These are phyloP conservation scores for Gliomastix tumulicola DNA, from an alignment of 2,329 filamentous ascomycete genomes.

Conservation along the genomic window DNA sequence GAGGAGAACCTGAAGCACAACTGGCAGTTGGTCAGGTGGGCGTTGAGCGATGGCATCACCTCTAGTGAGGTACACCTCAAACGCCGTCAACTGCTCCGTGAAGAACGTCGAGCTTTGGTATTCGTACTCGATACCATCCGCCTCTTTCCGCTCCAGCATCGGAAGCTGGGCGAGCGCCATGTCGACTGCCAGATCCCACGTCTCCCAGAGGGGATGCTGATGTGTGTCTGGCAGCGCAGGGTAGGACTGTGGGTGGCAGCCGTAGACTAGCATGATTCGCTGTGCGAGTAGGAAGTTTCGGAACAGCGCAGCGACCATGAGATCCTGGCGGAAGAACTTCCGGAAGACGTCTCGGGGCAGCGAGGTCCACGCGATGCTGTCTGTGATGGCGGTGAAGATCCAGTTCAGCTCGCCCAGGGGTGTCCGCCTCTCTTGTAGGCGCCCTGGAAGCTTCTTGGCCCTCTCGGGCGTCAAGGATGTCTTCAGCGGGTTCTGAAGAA, in stretches of 20 bases:
- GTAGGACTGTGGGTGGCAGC: constrained; percentile 89
- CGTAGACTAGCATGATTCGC: constrained; percentile 91
- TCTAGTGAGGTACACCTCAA: constrained; percentile 87
- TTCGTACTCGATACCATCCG: constrained; percentile 69
- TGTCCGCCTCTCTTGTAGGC: constrained; percentile 86
- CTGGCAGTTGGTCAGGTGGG: constrained; percentile 88
- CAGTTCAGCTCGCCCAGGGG: constrained; percentile 95
- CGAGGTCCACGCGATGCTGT: constrained; percentile 98
- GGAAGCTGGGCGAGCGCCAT: constrained; percentile 88
- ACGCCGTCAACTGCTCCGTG: constrained; percentile 92
- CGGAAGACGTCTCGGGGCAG: constrained; percentile 86
- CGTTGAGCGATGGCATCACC: constrained; percentile 76
- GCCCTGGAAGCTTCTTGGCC: constrained; percentile 82
- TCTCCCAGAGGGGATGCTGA: constrained; percentile 91
- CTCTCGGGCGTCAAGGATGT: constrained; percentile 68
- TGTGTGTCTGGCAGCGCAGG: constrained; percentile 91
- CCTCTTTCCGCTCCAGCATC: constrained; percentile 73
- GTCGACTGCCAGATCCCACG: constrained; percentile 95
- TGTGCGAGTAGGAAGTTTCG: constrained; percentile 93
- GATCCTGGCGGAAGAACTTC: constrained; percentile 92
- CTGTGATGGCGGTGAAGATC: constrained; percentile 98
- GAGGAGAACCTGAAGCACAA: constrained; percentile 89
- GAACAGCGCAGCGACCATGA: constrained; percentile 98
- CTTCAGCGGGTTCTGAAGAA: constrained; percentile 77
- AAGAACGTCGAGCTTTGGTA: constrained; percentile 96